These are phyloP conservation scores for Pisolithus marmoratus DNA, from an alignment of 768 basidiomycete species.

Conservation along the genomic window DNA sequence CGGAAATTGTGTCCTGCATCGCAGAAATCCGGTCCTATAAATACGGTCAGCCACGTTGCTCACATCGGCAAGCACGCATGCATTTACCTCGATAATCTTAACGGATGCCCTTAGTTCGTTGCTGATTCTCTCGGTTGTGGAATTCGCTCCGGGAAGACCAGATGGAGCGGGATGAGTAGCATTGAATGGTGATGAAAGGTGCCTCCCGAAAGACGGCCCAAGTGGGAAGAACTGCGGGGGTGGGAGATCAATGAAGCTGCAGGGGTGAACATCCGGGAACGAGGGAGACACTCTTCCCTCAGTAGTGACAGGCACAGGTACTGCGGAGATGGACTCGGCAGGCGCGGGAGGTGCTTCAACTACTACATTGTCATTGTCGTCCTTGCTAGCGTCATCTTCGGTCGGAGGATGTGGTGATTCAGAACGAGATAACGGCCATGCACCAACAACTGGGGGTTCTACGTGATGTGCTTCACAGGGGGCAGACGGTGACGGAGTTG, in stretches of 20 bases:
- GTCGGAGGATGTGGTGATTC: conserved; percentile 23
- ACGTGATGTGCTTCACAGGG: conserved; percentile 13
- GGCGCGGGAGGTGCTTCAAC: neutral
- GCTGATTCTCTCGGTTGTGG: conserved; percentile 14
- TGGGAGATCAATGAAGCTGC: conserved; percentile 15
- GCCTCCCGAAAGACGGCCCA: conserved; percentile 13
- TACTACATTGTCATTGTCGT: conserved; percentile 4
- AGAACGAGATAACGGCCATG: conserved; percentile 37
- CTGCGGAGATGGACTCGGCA: conserved; percentile 4
- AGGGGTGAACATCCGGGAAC: conserved; percentile 4
- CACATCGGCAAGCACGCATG: neutral
- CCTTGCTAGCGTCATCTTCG: conserved; percentile 8
- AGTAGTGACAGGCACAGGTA: neutral
- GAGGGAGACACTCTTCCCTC: conserved; percentile 13
- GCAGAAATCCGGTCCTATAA: conserved; percentile 18
- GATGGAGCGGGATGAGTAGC: conserved; percentile 10
- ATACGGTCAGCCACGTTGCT: neutral
- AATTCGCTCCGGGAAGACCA: conserved; percentile 8
- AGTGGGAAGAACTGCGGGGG: conserved; percentile 13
- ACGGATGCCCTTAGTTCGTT: conserved; percentile 18
- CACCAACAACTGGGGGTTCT: conserved; percentile 38
- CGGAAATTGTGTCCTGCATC: conserved; percentile 16
- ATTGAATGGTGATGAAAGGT: conserved; percentile 8
- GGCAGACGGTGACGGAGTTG: conserved; percentile 32
- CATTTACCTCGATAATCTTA: conserved; percentile 16